Percentiles rank a stretch among this genome's conserved stretches.
phyloP scores from a whole-genome alignment of 78 protist genomes.

The Dictyostelium intermedium region DNA sequence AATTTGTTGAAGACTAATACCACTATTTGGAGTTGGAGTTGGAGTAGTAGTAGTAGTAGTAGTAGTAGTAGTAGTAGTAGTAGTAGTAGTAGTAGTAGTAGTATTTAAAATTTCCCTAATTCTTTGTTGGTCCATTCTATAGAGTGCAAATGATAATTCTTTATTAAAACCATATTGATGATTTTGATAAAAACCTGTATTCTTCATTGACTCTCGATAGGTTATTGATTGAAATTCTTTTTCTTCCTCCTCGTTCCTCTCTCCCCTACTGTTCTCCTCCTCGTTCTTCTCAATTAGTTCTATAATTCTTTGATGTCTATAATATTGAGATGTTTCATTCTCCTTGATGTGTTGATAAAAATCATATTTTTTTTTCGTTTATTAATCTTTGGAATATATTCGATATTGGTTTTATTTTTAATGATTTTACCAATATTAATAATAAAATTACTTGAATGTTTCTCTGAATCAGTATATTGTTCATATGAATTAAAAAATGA shows the following conservation, averaged over 20 bases:
- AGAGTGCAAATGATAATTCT: not conserved
- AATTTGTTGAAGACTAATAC: not conserved
- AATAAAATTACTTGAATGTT: not conserved
- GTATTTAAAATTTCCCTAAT: too few relatives aligned
- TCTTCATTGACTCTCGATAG: not conserved
- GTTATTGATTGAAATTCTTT: not conserved
- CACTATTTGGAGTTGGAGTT: too few relatives aligned
- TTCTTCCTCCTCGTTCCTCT: too few relatives aligned
- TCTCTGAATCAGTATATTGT: not conserved
- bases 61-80: not conserved
- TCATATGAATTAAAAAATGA: not conserved
- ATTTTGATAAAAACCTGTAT: not conserved
- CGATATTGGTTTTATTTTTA: too few relatives aligned
- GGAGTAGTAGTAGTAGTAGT: not conserved
- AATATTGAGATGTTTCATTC: too few relatives aligned
- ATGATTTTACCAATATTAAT: not conserved
- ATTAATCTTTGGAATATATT: too few relatives aligned
- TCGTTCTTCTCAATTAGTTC: too few relatives aligned
- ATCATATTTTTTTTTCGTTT: too few relatives aligned
- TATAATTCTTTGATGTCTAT: too few relatives aligned
- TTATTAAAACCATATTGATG: not conserved
- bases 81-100: not conserved
- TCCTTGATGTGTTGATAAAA: too few relatives aligned
- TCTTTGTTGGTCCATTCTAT: too few relatives aligned
- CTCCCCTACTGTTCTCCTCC: too few relatives aligned